These are phyloP conservation scores for Amanita thiersii DNA, from an alignment of 768 basidiomycete species.

Conservation along the genomic window DNA sequence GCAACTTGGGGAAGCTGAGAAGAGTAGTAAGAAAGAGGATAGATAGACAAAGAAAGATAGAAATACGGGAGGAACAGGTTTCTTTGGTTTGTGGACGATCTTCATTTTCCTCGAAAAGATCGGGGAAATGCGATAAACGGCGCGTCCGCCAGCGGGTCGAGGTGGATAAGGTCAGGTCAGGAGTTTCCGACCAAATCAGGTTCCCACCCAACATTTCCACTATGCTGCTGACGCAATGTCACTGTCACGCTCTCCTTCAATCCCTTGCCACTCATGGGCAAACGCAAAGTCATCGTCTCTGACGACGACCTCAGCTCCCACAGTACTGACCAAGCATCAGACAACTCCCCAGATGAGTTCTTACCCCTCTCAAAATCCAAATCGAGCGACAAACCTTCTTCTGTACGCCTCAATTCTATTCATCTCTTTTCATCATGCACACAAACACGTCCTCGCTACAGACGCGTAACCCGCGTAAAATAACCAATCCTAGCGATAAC, in stretches of 20 bases:
- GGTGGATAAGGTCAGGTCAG: conserved; percentile 4
- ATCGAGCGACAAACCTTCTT: too few species aligned
- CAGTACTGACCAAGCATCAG: neutral
- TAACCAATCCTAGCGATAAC: conserved; percentile 3
- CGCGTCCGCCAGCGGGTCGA: conserved; percentile 9
- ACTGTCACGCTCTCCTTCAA: neutral
- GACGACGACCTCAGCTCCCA: conserved; percentile 2
- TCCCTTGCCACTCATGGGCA: neutral
- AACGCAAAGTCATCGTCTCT: neutral
- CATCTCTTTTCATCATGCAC: too few species aligned
- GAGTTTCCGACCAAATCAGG: conserved; percentile 6
- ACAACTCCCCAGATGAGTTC: too few species aligned
- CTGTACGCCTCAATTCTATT: too few species aligned
- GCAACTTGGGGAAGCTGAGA: conserved; percentile 70
- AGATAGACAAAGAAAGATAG: conserved; percentile 12
- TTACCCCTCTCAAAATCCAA: too few species aligned
- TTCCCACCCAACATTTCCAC: neutral
- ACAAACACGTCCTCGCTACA: neutral
- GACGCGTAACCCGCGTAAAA: conserved; percentile 10
- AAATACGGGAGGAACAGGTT: conserved; percentile 63
- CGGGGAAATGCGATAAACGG: conserved; percentile 21
- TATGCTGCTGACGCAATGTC: conserved; percentile 8
- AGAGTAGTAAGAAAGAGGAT: conserved; percentile 14
- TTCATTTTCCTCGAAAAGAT: conserved; percentile 67
- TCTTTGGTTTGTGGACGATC: conserved; percentile 82